Conservation (phyloP, 1,284 basidiomycete species). For the Trametes hirsuta region DNA sequence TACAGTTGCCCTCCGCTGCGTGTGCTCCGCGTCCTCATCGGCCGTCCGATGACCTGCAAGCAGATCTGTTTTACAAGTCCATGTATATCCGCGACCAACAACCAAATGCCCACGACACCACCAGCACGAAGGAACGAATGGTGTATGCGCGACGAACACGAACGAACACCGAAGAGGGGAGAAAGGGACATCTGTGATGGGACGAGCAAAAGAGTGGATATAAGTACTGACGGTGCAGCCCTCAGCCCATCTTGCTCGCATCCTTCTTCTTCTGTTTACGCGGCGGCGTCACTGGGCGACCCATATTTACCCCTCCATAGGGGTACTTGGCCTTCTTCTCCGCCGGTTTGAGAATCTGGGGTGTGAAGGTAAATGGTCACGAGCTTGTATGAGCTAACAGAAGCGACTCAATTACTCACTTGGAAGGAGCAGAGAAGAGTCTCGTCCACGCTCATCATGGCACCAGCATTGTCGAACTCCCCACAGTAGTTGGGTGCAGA, state of each 20-base stretch:
- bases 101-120: slow-evolving; percentile 22
- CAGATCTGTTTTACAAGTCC: slow-evolving; percentile 20
- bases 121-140: slow-evolving; percentile 14
- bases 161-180: slow-evolving; percentile 26
- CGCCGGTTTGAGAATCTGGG: slow-evolving; percentile 95
- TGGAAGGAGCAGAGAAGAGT: slow-evolving; percentile 98
- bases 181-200: slow-evolving; percentile 32
- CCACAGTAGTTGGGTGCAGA: slow-evolving; percentile 98
- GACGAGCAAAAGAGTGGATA: slow-evolving; percentile 25
- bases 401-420: slow-evolving; percentile 50
- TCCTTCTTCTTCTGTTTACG: slow-evolving; percentile 87
- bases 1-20: slow-evolving; percentile 18
- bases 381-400: not conserved
- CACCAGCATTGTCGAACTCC: slow-evolving; percentile 98
- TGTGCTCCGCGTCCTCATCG: slow-evolving; percentile 13
- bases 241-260: slow-evolving; percentile 69
- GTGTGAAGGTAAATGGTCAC: not conserved
- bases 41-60: slow-evolving; percentile 17
- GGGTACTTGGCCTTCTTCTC: slow-evolving; percentile 98
- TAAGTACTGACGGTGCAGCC: slow-evolving; percentile 35
- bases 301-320: slow-evolving; percentile 80
- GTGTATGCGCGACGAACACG: slow-evolving; percentile 21
- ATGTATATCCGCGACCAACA: slow-evolving; percentile 28
- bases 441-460: slow-evolving; percentile 99
- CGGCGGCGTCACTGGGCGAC: slow-evolving; percentile 78